A percentile compares a stretch with the other conserved stretches of the same genome.
phyloP scores from a whole-genome alignment of 1,284 basidiomycete genomes.

The Schizopora paradoxa region DNA sequence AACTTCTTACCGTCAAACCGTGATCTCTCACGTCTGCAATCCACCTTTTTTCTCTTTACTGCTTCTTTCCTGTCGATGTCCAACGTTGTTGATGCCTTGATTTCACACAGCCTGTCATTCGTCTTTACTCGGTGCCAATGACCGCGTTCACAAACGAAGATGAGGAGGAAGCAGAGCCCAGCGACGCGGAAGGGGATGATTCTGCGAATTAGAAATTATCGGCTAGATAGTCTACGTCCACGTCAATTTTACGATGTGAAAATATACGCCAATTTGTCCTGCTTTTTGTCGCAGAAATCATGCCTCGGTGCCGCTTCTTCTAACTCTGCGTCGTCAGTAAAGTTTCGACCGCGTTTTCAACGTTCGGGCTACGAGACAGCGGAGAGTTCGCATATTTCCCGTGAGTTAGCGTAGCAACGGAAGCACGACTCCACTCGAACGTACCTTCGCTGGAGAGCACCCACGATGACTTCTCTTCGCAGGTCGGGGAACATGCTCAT shows the following conservation, averaged over 20 bases:
- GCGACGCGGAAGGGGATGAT: slow-evolving; percentile 49
- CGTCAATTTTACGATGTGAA: background rate
- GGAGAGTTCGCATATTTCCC: no score
- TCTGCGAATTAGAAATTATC: slow-evolving; percentile 18
- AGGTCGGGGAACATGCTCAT: slow-evolving; percentile 81
- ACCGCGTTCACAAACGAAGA: slow-evolving; percentile 75
- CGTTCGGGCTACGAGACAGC: slow-evolving; percentile 65
- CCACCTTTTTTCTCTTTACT: slow-evolving; percentile 8
- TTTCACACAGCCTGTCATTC: slow-evolving; percentile 74
- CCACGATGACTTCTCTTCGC: slow-evolving; percentile 68
- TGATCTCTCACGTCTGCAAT: background rate
- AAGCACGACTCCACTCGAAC: slow-evolving; percentile 24
- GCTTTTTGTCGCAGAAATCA: background rate
- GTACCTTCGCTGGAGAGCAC: slow-evolving; percentile 77
- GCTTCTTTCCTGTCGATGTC: slow-evolving; percentile 9
- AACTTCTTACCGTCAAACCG: background rate
- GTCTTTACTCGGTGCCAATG: slow-evolving; percentile 88
- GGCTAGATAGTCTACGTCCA: background rate
- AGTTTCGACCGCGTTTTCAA: slow-evolving; percentile 79
- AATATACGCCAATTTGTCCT: slow-evolving; percentile 2
- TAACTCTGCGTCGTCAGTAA: slow-evolving; percentile 47
- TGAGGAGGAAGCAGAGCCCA: slow-evolving; percentile 45
- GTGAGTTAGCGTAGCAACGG: no score
- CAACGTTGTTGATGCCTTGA: slow-evolving; percentile 21
- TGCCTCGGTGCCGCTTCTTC: slow-evolving; percentile 8